Conservation (phyloP, 306 rosid species). For the Lathyrus oleraceus region DNA sequence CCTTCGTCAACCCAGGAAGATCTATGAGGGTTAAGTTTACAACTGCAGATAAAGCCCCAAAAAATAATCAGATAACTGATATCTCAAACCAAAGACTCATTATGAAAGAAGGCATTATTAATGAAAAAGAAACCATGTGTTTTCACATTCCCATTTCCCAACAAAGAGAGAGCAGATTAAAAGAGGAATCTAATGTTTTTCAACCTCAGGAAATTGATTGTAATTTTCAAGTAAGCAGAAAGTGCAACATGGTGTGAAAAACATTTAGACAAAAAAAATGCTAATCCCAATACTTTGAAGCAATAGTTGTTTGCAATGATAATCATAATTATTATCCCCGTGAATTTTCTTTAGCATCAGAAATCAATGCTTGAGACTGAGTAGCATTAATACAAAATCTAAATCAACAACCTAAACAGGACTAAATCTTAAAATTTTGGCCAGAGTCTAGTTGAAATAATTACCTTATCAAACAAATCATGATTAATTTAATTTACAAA, state of each 20-base stretch:
- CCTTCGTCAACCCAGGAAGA: slow-evolving; percentile 99
- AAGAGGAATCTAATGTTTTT: slow-evolving; percentile 11
- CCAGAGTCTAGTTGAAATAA: neutral
- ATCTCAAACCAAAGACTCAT: slow-evolving; percentile 28
- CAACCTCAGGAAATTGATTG: neutral
- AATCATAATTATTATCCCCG: neutral
- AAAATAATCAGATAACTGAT: slow-evolving; percentile 31
- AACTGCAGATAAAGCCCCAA: slow-evolving; percentile 64
- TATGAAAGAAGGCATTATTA: slow-evolving; percentile 9
- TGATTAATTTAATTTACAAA: neutral
- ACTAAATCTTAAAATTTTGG: slow-evolving; percentile 3
- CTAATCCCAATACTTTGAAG: neutral
- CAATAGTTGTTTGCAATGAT: neutral
- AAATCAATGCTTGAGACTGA: neutral
- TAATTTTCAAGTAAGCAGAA: slow-evolving; percentile 11
- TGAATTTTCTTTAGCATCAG: neutral
- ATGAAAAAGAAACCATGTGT: slow-evolving; percentile 1
- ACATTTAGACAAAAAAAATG: slow-evolving; percentile 16
- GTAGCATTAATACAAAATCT: neutral
- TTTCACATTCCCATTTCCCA: slow-evolving; percentile 2
- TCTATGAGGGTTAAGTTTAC: slow-evolving; percentile 94
- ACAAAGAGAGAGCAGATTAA: neutral
- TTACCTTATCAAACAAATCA: neutral
- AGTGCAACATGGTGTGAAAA: slow-evolving; percentile 23
- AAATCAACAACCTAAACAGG: neutral